Evolutionary conservation across 129 eudicot species (phyloP), one percentile per base, ranked within the genome.

Genomic region (Silybum marianum): DNA sequence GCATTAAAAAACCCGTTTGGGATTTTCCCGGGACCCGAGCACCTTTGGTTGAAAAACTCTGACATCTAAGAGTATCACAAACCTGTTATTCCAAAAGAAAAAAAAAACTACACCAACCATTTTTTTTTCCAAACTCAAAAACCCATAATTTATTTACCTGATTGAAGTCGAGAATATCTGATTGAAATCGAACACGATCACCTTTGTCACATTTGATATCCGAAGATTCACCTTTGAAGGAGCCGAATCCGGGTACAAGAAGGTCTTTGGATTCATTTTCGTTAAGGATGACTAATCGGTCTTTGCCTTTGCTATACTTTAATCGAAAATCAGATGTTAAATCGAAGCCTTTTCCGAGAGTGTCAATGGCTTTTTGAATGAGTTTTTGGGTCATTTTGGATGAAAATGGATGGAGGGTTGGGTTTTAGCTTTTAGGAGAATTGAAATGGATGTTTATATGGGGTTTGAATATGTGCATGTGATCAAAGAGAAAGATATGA

Each of bases 191-290:
- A 23, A 87, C 91, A 0, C 97, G 88, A 58, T 95, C 97, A 23
- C 98, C 98, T 87, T 92, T 95, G 48, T 91, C 97, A 26, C 97
- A 95, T 81, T 95, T 95, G 48, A 95, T 92, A 80, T 95, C 97
- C 1, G 84, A 71, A 8, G 98, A 90, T 9, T 89, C 92, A 26
- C 87, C 78, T 62, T 87, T 44, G 48, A 81, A 86, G 4, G 86
- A 73, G 26, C 97, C 97, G 69, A 95, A 90, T 2, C 97, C 96
- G 0, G 98, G 98, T 14, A 95, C 88, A 0, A 22, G 14, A 21
- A 95, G 88, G 13, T 88, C 87, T 26, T 79, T 72, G 9, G 87
- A 84, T 2, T 84, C 86, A 1, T 81, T 69, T 66, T 90, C 94
- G 85, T 89, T 89, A 12, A 95, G 87, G 32, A 84, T 16, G 46